These are phyloP conservation scores for Amoebophrya sp. DNA, from an alignment of 169 alveolate genomes.

Conservation along the genomic window DNA sequence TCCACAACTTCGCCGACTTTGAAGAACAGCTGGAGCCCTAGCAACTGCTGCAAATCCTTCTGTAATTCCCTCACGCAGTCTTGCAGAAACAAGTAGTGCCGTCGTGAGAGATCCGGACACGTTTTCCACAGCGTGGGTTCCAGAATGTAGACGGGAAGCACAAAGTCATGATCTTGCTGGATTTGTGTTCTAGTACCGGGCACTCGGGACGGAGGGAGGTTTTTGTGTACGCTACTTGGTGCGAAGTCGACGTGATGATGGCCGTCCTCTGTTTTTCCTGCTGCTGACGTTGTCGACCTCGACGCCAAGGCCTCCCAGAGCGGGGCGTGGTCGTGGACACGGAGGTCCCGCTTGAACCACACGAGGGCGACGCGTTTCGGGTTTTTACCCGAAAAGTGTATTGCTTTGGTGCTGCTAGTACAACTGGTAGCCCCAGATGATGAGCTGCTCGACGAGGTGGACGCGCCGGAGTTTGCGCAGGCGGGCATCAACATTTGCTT, in stretches of 20 bases:
- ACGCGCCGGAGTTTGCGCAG: no score
- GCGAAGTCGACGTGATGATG: no score
- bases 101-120: background rate
- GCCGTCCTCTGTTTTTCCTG: no score
- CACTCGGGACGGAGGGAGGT: no score
- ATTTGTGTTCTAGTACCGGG: no score
- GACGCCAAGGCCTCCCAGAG: background rate
- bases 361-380: background rate
- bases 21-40: background rate
- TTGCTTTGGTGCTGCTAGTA: no score
- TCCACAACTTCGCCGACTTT: background rate
- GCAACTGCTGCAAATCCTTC: background rate
- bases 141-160: background rate
- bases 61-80: background rate
- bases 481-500: no score
- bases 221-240: no score
- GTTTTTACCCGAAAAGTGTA: no score
- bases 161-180: no score
- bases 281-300: background rate
- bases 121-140: background rate
- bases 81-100: background rate
- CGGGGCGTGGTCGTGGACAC: background rate
- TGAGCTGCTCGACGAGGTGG: no score
- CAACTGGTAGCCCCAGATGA: no score
- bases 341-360: conserved; percentile 4